Percentiles rank a stretch among this genome's conserved stretches.
Evolutionary conservation across 2,329 filamentous ascomycete genomes (phyloP).

Genomic region (Trichoderma semiorbis): DNA sequence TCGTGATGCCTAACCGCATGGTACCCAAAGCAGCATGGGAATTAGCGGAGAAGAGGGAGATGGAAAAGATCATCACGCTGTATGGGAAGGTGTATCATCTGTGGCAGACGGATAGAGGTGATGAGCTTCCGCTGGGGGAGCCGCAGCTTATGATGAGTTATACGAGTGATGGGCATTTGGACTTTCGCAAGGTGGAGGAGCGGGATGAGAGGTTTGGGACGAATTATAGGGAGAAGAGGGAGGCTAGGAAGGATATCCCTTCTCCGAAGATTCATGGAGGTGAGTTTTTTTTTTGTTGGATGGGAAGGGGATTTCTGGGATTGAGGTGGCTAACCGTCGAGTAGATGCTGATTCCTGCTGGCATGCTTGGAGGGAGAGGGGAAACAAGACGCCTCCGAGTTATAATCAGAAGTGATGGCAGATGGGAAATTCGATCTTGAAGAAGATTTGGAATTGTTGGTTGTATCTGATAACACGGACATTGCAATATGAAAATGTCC

Average conservation of each 20-base stretch:
- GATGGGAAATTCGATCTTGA: background rate
- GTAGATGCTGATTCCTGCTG: background rate
- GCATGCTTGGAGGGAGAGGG: background rate
- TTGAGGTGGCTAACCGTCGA: background rate
- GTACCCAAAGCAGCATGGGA: constrained; percentile 67
- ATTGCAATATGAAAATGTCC: background rate
- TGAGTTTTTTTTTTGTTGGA: background rate
- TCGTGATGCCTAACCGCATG: constrained; percentile 67
- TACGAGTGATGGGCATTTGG: constrained; percentile 47
- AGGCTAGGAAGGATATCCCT: constrained; percentile 32
- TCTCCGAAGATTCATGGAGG: background rate
- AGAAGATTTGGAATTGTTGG: background rate
- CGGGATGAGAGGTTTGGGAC: constrained; percentile 46
- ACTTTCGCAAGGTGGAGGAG: constrained; percentile 44
- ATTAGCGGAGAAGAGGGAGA: constrained; percentile 71
- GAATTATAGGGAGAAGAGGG: constrained; percentile 44
- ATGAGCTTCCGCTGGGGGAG: constrained; percentile 51
- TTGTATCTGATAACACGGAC: background rate
- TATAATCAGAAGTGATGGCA: background rate
- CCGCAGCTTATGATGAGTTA: constrained; percentile 55
- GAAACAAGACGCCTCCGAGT: background rate
- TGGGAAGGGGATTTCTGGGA: background rate
- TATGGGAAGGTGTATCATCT: constrained; percentile 86
- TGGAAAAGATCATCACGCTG: constrained; percentile 69
- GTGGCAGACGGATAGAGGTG: constrained; percentile 78